Conservation (phyloP, 139 green algal genomes). For the Ulvella scutata region DNA sequence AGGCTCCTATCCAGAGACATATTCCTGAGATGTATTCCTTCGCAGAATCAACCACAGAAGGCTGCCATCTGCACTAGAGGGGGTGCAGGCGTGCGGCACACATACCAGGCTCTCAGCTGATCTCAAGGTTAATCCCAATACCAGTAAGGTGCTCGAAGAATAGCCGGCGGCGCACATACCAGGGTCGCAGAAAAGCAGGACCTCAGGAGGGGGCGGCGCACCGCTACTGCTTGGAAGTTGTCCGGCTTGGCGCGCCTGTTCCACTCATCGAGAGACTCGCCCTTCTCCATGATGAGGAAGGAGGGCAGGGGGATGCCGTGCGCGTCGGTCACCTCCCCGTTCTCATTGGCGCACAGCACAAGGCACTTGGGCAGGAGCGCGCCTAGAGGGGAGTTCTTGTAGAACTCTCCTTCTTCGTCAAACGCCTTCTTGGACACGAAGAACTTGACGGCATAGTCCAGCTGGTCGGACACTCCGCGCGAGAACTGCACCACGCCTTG, state of each 20-base stretch:
- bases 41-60: background rate
- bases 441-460: constrained; percentile 3
- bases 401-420: background rate
- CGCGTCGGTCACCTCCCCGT: background rate
- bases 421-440: constrained; percentile 1
- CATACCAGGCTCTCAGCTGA: background rate
- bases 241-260: background rate
- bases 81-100: too few relatives aligned
- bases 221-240: background rate
- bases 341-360: background rate
- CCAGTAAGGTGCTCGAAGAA: background rate
- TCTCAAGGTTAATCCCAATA: background rate
- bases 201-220: background rate
- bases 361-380: background rate
- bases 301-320: background rate
- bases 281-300: background rate
- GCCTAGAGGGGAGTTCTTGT: background rate
- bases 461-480: background rate
- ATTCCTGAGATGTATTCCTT: too few relatives aligned
- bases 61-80: background rate
- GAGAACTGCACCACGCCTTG: background rate
- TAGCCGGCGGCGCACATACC: background rate
- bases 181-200: background rate
- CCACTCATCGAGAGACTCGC: background rate
- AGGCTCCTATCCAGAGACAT: too few relatives aligned